A percentile compares a stretch with the other conserved stretches of the same genome.
These are phyloP conservation scores for Aspergillus proliferans DNA, from an alignment of 2,329 filamentous ascomycete genomes.

Conservation along the genomic window DNA sequence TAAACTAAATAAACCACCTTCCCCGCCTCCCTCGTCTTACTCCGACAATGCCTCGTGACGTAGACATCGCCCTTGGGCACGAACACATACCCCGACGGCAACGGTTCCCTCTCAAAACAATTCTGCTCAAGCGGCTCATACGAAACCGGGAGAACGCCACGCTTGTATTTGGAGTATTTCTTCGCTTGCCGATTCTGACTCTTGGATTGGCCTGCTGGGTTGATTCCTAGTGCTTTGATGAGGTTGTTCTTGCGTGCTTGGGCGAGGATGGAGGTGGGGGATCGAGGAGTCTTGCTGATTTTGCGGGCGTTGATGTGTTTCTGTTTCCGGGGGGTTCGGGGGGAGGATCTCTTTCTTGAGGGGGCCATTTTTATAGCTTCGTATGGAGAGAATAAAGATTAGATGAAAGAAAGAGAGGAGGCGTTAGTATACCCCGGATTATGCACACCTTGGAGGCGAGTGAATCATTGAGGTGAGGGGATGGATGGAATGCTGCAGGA, in stretches of 20 bases:
- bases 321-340: conserved; percentile 3
- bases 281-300: conserved; percentile 9
- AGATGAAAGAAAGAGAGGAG: too few relatives aligned
- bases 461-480: too few relatives aligned
- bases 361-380: too few relatives aligned
- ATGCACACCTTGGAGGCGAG: too few relatives aligned
- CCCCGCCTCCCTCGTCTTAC: conserved; percentile 26
- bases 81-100: conserved; percentile 32
- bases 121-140: conserved; percentile 28
- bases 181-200: conserved; percentile 2
- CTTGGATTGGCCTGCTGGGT: not conserved
- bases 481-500: too few relatives aligned
- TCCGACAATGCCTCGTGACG: conserved; percentile 38
- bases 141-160: conserved; percentile 12
- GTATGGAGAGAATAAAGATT: too few relatives aligned
- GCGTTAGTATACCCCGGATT: too few relatives aligned
- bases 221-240: conserved; percentile 1
- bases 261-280: conserved; percentile 9
- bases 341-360: too few relatives aligned
- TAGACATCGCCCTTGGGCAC: conserved; percentile 39
- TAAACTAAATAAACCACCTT: conserved; percentile 32
- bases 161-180: conserved; percentile 10
- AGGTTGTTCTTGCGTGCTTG: conserved; percentile 8
- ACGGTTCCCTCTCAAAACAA: conserved; percentile 20
- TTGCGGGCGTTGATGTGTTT: conserved; percentile 4